Evolutionary conservation across 108 stramenopile genomes (phyloP).

Genomic region (Chaetoceros muelleri): DNA sequence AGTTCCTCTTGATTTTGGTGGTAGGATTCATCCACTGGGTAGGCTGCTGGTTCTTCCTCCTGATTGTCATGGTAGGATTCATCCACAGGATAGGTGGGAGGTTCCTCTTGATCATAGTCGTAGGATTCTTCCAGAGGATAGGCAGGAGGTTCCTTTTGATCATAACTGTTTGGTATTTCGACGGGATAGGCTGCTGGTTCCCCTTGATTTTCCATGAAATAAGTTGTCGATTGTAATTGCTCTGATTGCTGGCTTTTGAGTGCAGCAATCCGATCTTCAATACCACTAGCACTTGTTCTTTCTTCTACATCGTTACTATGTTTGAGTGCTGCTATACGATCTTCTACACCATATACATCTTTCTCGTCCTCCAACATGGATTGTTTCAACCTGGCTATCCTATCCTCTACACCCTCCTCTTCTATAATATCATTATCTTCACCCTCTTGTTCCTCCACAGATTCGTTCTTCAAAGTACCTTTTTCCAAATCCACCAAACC

Average conservation of each 20-base stretch:
- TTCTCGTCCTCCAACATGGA: background rate
- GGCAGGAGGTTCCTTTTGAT: constrained; percentile 1
- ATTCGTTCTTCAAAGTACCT: background rate
- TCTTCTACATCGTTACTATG: background rate
- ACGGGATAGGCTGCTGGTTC: too few relatives aligned
- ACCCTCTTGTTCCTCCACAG: background rate
- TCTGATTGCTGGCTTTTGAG: background rate
- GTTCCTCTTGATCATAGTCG: too few relatives aligned
- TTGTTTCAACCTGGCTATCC: background rate
- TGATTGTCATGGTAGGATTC: constrained; percentile 1
- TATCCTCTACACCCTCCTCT: constrained; percentile 1
- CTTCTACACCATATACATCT: constrained; percentile 1
- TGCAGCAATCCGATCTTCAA: constrained; percentile 7
- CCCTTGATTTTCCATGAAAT: too few relatives aligned
- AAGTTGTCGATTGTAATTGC: background rate
- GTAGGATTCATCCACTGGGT: constrained; percentile 19
- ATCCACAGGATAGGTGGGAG: constrained; percentile 5
- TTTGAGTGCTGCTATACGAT: constrained; percentile 4
- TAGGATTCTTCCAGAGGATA: constrained; percentile 24
- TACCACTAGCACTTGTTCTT: background rate
- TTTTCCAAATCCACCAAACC: constrained; percentile 15
- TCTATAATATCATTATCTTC: background rate
- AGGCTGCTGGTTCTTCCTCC: background rate
- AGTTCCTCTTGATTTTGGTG: too few relatives aligned
- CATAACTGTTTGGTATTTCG: background rate